Conservation (phyloP, 495 filamentous ascomycete species). For the Penicillium lividum region DNA sequence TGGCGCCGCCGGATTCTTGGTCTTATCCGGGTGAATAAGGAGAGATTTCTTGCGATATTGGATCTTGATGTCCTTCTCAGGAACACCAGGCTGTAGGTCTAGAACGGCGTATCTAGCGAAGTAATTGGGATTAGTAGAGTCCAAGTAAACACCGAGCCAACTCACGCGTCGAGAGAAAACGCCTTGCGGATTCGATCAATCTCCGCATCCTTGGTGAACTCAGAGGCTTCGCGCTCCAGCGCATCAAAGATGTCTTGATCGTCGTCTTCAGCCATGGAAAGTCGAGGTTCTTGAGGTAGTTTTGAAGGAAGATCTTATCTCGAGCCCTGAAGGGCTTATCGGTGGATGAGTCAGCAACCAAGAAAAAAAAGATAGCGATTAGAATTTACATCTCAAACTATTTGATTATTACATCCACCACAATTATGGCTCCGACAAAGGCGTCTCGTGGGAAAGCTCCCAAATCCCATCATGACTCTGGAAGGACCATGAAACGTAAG, state of each 20-base stretch:
- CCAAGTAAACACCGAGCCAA: constrained; percentile 7
- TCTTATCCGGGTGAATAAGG: constrained; percentile 98
- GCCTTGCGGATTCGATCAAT: constrained; percentile 92
- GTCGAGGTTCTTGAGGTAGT: not conserved
- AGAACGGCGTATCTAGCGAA: constrained; percentile 79
- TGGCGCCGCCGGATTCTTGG: constrained; percentile 83
- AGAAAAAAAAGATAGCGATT: constrained; percentile 31
- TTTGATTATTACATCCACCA: constrained; percentile 5
- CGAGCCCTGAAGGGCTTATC: constrained; percentile 33
- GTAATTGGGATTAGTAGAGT: not conserved
- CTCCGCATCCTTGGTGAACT: constrained; percentile 95
- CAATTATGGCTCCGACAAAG: constrained; percentile 34
- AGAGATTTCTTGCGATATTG: constrained; percentile 95
- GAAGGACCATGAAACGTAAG: constrained; percentile 63
- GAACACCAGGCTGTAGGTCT: constrained; percentile 91
- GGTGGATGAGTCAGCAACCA: constrained; percentile 35
- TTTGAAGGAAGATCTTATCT: not conserved
- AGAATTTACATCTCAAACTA: constrained; percentile 6
- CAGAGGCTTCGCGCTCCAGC: constrained; percentile 83
- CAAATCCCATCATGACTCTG: constrained; percentile 29
- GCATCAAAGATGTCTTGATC: constrained; percentile 78
- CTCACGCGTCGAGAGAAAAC: constrained; percentile 86
- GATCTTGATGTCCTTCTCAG: constrained; percentile 94
- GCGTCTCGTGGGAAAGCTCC: constrained; percentile 26
- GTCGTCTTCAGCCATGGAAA: constrained; percentile 55